Evolutionary conservation across 805 yeast genomes (phyloP), one percentile per base, ranked within the genome.

Genomic region (Sugiyamaella marilandica): DNA sequence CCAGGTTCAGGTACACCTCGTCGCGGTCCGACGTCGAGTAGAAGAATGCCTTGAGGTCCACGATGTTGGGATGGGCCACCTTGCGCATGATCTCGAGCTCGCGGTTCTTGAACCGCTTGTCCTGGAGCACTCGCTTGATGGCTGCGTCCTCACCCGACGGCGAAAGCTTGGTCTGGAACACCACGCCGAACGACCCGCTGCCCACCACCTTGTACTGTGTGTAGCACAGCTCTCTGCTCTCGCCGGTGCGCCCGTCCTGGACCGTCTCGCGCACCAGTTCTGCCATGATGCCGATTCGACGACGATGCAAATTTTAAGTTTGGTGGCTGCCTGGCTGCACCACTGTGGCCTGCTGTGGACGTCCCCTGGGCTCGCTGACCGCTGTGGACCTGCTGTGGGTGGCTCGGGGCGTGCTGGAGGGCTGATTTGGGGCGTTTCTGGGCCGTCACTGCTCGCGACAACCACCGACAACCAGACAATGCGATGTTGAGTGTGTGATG

Each of bases 121-220:
- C 99, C 68, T 94, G 98, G 24, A 92, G 76, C n/a, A 94, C 99
- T 61, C 95, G 81, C 70, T 94, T 94, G 66, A 94, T 89, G 48
- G 99, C 99, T 16, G 92, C 95, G 41, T 82, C 79, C 62, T 84
- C 87, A 55, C 85, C 82, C 19, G 85, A 77, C 14, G 92, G 90
- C 55, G 80, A 65, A 37, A 94, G 74, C 54, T 80, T 82, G 5
- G 96, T 89, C 60, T 88, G 94, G 67, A 89, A 90, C n/a, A 94
- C 99, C 33, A 90, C 91, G 2, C 99, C 99, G 73, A 94, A 94
- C n/a, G 98, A 91, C 10, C 99, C 99, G 70, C 88, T 95, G n/a
- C 99, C 99, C 41, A 92, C 94, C 78, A 91, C 90, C 60, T 87
- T 85, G 39, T 87, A 80, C 62, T 85, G 89, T 14, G 91, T 85